These are phyloP conservation scores for Pseudogymnoascus sp. DNA, from an alignment of 2,329 filamentous ascomycete genomes.

Conservation along the genomic window DNA sequence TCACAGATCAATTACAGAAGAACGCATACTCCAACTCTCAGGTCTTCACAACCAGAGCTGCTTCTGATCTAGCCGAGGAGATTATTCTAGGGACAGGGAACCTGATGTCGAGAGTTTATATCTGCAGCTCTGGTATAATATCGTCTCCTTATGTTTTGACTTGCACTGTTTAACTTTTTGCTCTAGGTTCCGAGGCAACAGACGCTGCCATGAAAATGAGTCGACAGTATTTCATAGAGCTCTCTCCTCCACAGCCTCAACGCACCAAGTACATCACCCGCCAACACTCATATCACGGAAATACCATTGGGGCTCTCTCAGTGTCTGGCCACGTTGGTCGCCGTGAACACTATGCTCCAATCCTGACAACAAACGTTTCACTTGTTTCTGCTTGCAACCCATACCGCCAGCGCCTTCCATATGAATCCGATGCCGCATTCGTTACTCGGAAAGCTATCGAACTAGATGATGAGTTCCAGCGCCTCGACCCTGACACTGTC, in stretches of 20 bases:
- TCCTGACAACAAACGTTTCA: conserved; percentile 23
- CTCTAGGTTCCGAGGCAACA: conserved; percentile 53
- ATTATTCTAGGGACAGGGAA: conserved; percentile 33
- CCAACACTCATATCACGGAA: conserved; percentile 60
- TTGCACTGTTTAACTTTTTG: background rate
- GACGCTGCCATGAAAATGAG: conserved; percentile 62
- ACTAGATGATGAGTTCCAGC: conserved; percentile 53
- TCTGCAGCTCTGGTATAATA: conserved; percentile 39
- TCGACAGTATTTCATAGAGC: conserved; percentile 57
- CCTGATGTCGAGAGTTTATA: conserved; percentile 45
- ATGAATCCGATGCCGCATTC: conserved; percentile 47
- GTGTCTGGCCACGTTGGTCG: conserved; percentile 52
- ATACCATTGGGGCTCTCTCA: conserved; percentile 55
- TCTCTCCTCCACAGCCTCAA: conserved; percentile 39
- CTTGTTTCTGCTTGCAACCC: conserved; percentile 48
- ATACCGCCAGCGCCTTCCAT: conserved; percentile 46
- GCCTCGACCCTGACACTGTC: conserved; percentile 53
- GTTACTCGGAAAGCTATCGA: conserved; percentile 50
- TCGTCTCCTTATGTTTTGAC: background rate
- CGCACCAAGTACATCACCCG: conserved; percentile 57
- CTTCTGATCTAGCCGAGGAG: conserved; percentile 31
- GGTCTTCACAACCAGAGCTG: no score
- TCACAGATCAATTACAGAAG: conserved; percentile 48
- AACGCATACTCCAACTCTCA: conserved; percentile 42
- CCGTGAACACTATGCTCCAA: conserved; percentile 46